Percentiles rank a stretch among this genome's conserved stretches.
phyloP scores from a whole-genome alignment of 1,284 basidiomycete species.

The Butyriboletus appendiculatus region DNA sequence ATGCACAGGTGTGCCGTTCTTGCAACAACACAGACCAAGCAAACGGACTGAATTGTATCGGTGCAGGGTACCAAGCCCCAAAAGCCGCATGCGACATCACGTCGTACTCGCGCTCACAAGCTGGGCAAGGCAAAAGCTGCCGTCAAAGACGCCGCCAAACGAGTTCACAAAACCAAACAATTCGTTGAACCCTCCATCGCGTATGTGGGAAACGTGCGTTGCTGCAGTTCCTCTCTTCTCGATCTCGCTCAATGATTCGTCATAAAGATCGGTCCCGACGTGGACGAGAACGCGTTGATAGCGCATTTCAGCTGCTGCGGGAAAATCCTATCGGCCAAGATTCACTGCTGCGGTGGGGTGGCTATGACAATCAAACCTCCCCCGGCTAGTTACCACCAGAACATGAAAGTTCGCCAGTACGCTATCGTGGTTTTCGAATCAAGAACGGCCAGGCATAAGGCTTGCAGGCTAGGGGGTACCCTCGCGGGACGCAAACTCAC shows the following conservation, averaged over 20 bases:
- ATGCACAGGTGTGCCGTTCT: slow-evolving; percentile 14
- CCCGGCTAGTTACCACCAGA: slow-evolving; percentile 25
- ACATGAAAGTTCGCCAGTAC: slow-evolving; percentile 45
- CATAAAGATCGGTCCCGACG: slow-evolving; percentile 33
- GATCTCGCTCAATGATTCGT: background rate
- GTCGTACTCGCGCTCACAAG: slow-evolving; percentile 14
- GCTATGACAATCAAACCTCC: slow-evolving; percentile 36
- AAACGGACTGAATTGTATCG: background rate
- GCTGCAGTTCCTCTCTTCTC: background rate
- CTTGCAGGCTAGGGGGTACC: slow-evolving; percentile 43
- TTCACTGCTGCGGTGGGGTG: slow-evolving; percentile 52
- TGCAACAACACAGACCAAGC: background rate
- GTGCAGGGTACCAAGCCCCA: slow-evolving; percentile 6
- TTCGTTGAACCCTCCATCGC: slow-evolving; percentile 36
- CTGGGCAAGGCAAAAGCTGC: slow-evolving; percentile 22
- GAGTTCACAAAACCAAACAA: slow-evolving; percentile 10
- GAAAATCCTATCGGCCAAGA: slow-evolving; percentile 39
- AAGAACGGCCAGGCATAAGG: slow-evolving; percentile 38
- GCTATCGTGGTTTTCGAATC: slow-evolving; percentile 50
- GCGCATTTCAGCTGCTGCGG: slow-evolving; percentile 47
- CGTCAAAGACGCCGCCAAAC: slow-evolving; percentile 24
- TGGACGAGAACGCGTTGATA: slow-evolving; percentile 40
- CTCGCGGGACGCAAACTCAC: slow-evolving; percentile 43
- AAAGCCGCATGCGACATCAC: slow-evolving; percentile 7
- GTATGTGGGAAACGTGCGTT: slow-evolving; percentile 62